A percentile compares a stretch with the other conserved stretches of the same genome.
Conservation (phyloP, 2,329 filamentous ascomycete genomes). For the Claviceps pusilla region DNA sequence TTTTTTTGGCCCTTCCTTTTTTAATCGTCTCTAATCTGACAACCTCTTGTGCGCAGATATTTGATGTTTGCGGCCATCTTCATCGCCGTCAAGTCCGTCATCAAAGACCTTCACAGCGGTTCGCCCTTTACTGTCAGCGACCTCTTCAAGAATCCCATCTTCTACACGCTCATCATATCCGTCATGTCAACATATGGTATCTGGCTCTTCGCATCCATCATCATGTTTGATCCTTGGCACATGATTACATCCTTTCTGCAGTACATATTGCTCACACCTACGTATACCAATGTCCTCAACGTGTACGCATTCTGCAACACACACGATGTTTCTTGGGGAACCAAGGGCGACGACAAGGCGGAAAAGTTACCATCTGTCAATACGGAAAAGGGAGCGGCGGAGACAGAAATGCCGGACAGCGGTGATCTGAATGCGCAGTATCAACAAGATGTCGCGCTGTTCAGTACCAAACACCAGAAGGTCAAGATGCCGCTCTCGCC, state of each 20-base stretch:
- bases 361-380: conserved; percentile 80
- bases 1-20: neutral
- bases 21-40: neutral
- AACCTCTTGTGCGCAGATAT: conserved; percentile 38
- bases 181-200: conserved; percentile 84
- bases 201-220: conserved; percentile 77
- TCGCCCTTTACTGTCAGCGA: conserved; percentile 53
- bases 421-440: conserved; percentile 92
- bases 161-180: conserved; percentile 87
- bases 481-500: conserved; percentile 47
- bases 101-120: conserved; percentile 46
- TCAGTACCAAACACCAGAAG: conserved; percentile 58
- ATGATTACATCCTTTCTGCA: conserved; percentile 94
- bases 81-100: conserved; percentile 78
- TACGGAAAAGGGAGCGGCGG: conserved; percentile 75
- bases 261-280: conserved; percentile 88
- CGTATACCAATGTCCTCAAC: conserved; percentile 96
- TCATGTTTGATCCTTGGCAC: conserved; percentile 98
- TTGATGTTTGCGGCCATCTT: conserved; percentile 89
- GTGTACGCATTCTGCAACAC: conserved; percentile 99
- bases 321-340: conserved; percentile 95
- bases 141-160: conserved; percentile 75
- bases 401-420: conserved; percentile 91
- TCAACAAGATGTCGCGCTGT: conserved; percentile 64
- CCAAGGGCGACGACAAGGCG: conserved; percentile 92